These are phyloP conservation scores for Elongisporangium prolatum DNA, from an alignment of 352 stramenopile genomes.

Conservation along the genomic window DNA sequence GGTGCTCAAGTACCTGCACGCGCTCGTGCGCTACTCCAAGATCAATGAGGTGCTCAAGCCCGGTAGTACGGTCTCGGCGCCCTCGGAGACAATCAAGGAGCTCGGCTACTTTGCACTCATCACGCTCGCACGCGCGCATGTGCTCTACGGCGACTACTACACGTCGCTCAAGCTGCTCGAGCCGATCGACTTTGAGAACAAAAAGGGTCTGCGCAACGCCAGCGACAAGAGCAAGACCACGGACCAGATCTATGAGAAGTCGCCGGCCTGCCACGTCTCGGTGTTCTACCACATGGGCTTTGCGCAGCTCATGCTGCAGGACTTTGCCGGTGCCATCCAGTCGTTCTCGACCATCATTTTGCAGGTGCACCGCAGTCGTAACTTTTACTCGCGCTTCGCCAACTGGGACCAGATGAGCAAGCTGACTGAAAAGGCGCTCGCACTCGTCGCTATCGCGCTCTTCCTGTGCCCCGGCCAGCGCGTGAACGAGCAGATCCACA, in stretches of 20 bases:
- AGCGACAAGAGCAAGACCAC: conserved; percentile 36
- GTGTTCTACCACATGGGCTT: conserved; percentile 98
- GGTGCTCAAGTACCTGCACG: conserved; percentile 94
- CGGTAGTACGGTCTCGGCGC: conserved; percentile 18
- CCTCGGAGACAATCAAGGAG: conserved; percentile 83
- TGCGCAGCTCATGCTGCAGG: conserved; percentile 95
- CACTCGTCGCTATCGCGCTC: conserved; percentile 88
- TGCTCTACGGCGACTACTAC: conserved; percentile 96
- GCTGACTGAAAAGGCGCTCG: conserved; percentile 93
- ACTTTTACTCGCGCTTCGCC: conserved; percentile 89
- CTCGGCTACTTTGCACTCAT: conserved; percentile 96
- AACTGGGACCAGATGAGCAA: conserved; percentile 95
- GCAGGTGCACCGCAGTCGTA: conserved; percentile 85
- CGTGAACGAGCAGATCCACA: conserved; percentile 83
- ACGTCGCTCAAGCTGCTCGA: conserved; percentile 90
- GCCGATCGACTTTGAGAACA: conserved; percentile 88
- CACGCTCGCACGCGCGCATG: conserved; percentile 92
- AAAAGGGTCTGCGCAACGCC: conserved; percentile 38
- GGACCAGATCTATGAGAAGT: conserved; percentile 86
- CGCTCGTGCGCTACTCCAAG: conserved; percentile 90
- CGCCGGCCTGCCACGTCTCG: conserved; percentile 91
- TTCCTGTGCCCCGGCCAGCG: conserved; percentile 86
- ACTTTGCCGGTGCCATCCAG: conserved; percentile 92
- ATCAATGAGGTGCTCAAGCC: conserved; percentile 87
- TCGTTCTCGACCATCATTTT: conserved; percentile 89